Percentiles rank a stretch among this genome's conserved stretches.
phyloP scores from a whole-genome alignment of 805 yeast genomes.

The Starmerella ratchasimensis region DNA sequence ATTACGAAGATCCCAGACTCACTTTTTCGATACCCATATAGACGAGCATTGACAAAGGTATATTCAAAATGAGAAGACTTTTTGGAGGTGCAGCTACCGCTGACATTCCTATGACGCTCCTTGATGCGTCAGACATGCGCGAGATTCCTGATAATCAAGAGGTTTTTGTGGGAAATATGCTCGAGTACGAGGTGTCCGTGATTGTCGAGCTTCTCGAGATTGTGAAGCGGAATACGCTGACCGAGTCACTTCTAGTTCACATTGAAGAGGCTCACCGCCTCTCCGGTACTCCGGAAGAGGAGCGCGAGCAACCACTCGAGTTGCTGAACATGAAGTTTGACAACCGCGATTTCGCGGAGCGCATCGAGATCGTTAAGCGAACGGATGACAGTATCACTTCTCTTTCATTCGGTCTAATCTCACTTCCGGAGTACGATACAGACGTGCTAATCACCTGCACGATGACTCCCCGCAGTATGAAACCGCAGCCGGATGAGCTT shows the following conservation, averaged over 20 bases:
- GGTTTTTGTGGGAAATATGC: constrained; percentile 47
- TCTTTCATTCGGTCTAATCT: constrained; percentile 16
- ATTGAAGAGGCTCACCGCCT: constrained; percentile 19
- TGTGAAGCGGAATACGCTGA: constrained; percentile 19
- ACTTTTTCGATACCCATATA: no score
- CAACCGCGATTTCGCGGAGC: constrained; percentile 12
- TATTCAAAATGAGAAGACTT: constrained; percentile 27
- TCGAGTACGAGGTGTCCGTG: constrained; percentile 24
- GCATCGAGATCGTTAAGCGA: constrained; percentile 13
- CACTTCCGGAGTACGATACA: constrained; percentile 15
- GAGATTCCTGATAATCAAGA: constrained; percentile 92
- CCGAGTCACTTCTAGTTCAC: constrained; percentile 17
- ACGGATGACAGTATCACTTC: constrained; percentile 2
- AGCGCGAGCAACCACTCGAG: constrained; percentile 9
- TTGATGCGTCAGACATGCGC: constrained; percentile 68
- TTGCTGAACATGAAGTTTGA: constrained; percentile 4
- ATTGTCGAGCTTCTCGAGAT: constrained; percentile 32
- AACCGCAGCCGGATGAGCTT: not conserved
- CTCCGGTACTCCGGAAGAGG: constrained; percentile 7
- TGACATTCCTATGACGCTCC: constrained; percentile 41
- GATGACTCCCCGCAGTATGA: not conserved
- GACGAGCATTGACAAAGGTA: no score
- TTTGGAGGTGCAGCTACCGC: constrained; percentile 76
- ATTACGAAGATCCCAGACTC: no score
- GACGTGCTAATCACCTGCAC: constrained; percentile 19